Percentiles rank a stretch among this genome's conserved stretches.
phyloP scores from a whole-genome alignment of 2,329 filamentous ascomycete species.

The Myriosclerotinia scirpicola region DNA sequence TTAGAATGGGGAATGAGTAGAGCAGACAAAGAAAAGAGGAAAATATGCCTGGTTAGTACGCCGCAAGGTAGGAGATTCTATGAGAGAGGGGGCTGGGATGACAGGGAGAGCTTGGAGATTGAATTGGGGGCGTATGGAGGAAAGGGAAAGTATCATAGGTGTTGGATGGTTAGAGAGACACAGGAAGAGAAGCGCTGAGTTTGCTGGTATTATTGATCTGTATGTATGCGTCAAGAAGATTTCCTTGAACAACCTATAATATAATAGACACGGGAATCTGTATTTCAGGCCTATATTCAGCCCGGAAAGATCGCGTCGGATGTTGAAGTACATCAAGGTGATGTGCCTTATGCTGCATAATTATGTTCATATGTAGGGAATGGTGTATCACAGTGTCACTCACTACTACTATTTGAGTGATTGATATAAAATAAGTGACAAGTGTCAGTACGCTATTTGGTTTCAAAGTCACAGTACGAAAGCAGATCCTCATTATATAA shows the following conservation, averaged over 20 bases:
- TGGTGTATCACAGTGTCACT: not conserved
- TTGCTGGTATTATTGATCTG: not conserved
- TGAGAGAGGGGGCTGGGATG: conserved; percentile 37
- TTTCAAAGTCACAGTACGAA: no score
- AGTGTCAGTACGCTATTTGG: not conserved
- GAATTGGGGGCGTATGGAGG: conserved; percentile 30
- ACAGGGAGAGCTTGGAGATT: conserved; percentile 31
- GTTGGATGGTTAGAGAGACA: conserved; percentile 30
- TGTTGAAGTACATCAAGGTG: no score
- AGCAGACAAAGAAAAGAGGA: conserved; percentile 25
- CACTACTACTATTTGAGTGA: not conserved
- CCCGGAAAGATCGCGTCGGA: no score
- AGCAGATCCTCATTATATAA: no score
- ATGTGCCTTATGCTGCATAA: no score
- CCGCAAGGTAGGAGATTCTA: conserved; percentile 30
- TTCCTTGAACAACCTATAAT: no score
- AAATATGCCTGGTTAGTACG: conserved; percentile 31
- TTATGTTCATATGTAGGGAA: no score
- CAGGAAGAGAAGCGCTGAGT: not conserved
- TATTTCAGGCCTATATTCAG: not conserved
- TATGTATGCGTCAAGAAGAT: no score
- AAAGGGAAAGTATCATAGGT: conserved; percentile 26
- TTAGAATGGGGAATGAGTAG: conserved; percentile 25
- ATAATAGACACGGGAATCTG: not conserved
- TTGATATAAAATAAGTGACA: not conserved